phyloP scores from a whole-genome alignment of 1,284 basidiomycete genomes.

The Termitomyces sp. region DNA sequence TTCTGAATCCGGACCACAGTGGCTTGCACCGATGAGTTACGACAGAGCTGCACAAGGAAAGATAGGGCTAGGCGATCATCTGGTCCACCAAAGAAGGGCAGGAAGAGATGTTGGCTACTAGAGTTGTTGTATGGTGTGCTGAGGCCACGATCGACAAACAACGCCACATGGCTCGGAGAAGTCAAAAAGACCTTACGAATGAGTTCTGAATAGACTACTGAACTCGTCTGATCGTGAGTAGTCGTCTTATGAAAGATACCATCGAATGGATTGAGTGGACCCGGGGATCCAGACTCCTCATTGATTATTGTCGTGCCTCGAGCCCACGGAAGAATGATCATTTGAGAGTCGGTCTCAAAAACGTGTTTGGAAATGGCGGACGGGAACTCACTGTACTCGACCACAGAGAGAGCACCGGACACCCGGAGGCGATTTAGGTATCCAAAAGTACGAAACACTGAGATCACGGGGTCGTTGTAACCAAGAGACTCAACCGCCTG shows the following conservation, averaged over 20 bases:
- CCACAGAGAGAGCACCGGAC: constrained; percentile 63
- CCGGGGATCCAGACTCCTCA: constrained; percentile 21
- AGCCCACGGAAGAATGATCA: constrained; percentile 82
- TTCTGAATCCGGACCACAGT: constrained; percentile 62
- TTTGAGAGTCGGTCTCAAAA: constrained; percentile 53
- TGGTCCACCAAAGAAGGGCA: constrained; percentile 90
- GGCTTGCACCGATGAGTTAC: constrained; percentile 57
- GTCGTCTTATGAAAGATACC: constrained; percentile 46
- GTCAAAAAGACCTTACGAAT: constrained; percentile 76
- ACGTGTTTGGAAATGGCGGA: constrained; percentile 65
- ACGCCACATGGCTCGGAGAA: constrained; percentile 62
- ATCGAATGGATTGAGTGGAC: constrained; percentile 52
- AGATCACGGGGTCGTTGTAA: constrained; percentile 74
- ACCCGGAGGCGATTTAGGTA: constrained; percentile 68
- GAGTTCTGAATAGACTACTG: constrained; percentile 70
- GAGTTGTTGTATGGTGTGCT: constrained; percentile 20
- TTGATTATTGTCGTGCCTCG: constrained; percentile 28
- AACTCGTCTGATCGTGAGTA: constrained; percentile 40
- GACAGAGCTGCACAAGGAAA: constrained; percentile 77
- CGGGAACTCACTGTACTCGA: constrained; percentile 64
- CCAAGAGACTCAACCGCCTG: constrained; percentile 69
- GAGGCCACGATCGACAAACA: constrained; percentile 71
- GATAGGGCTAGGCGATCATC: constrained; percentile 84
- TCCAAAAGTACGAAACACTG: constrained; percentile 80
- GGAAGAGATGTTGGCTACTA: constrained; percentile 60